Conservation (phyloP, 805 yeast species). For the Pichia paraexigua region DNA sequence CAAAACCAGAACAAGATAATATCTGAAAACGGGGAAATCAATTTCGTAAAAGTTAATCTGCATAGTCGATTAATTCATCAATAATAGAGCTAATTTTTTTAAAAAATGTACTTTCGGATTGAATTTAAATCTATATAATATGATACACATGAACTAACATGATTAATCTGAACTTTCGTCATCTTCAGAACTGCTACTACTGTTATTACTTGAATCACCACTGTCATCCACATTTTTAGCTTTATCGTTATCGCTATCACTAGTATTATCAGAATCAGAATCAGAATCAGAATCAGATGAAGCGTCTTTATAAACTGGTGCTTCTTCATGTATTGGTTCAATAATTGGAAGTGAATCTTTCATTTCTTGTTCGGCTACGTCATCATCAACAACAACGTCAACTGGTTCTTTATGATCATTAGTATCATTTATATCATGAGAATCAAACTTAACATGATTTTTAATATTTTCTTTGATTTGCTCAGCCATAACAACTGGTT, state of each 20-base stretch:
- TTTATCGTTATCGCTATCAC: neutral
- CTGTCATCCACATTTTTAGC: neutral
- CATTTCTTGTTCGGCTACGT: constrained; percentile 1
- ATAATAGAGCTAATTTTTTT: neutral
- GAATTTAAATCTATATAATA: neutral
- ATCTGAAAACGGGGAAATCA: too few relatives aligned
- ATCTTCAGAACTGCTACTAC: neutral
- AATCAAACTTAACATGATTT: constrained; percentile 36
- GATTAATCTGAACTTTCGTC: constrained; percentile 1
- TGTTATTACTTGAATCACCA: neutral
- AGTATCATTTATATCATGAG: constrained; percentile 12
- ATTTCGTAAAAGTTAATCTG: too few relatives aligned
- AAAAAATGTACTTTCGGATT: neutral
- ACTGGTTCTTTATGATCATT: neutral
- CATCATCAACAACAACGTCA: neutral
- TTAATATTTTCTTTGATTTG: constrained; percentile 4
- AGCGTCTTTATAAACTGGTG: constrained; percentile 9
- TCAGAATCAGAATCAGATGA: constrained; percentile 11
- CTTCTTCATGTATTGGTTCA: constrained; percentile 19
- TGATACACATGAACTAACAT: neutral
- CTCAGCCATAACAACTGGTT: constrained; percentile 35
- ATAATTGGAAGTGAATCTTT: constrained; percentile 4
- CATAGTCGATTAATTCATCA: too few relatives aligned
- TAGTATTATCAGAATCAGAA: neutral
- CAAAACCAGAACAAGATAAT: too few relatives aligned